Conservation (phyloP, 2,329 filamentous ascomycete species). For the Arachnomyces sp. region DNA sequence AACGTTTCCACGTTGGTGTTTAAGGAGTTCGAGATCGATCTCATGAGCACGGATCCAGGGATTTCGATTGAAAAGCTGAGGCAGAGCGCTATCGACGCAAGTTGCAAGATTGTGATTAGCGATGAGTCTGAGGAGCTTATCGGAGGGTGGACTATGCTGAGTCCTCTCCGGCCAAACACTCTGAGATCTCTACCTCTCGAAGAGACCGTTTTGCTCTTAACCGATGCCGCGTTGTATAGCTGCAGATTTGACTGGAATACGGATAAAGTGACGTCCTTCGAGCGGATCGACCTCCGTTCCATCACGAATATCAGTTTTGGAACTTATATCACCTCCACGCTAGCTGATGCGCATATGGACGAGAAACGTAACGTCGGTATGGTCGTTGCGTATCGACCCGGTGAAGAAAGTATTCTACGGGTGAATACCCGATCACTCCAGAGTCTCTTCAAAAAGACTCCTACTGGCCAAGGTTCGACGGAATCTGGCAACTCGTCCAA, state of each 20-base stretch:
- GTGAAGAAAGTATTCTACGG: constrained; percentile 62
- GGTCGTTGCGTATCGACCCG: constrained; percentile 67
- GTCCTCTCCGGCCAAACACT: constrained; percentile 64
- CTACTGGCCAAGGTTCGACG: constrained; percentile 17
- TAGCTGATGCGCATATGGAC: constrained; percentile 69
- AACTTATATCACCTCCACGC: constrained; percentile 82
- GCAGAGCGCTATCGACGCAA: constrained; percentile 83
- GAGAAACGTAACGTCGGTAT: constrained; percentile 77
- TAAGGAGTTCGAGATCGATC: constrained; percentile 86
- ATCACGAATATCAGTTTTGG: constrained; percentile 68
- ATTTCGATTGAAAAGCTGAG: constrained; percentile 78
- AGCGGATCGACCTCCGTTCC: constrained; percentile 70
- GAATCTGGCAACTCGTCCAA: constrained; percentile 14
- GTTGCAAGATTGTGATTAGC: constrained; percentile 75
- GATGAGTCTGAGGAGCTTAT: constrained; percentile 79
- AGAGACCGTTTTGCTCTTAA: constrained; percentile 80
- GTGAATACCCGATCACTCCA: constrained; percentile 77
- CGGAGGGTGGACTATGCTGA: constrained; percentile 81
- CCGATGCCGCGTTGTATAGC: constrained; percentile 75
- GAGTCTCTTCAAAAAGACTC: constrained; percentile 46
- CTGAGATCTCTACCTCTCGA: constrained; percentile 68
- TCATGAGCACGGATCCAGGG: constrained; percentile 88
- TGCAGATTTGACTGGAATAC: constrained; percentile 92
- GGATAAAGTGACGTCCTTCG: constrained; percentile 89
- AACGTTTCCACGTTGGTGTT: constrained; percentile 80